Conservation (phyloP, 129 eudicot genomes). For the Helichrysum umbraculigerum region DNA sequence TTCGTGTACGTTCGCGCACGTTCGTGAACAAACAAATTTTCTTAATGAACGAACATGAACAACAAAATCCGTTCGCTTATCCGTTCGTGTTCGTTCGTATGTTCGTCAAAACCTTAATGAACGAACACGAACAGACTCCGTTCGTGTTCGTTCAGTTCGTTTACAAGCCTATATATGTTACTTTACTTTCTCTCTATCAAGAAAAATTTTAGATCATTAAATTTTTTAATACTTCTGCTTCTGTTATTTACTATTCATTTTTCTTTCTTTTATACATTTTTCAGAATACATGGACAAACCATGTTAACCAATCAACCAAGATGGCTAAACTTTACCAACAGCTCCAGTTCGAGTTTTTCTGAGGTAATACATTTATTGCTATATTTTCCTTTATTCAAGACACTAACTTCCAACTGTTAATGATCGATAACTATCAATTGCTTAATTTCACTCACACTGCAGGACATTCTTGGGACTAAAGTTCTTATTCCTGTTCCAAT, state of each 20-base stretch:
- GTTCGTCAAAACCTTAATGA: no score
- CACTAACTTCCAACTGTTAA: neutral
- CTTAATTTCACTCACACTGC: constrained; percentile 10
- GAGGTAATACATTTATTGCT: constrained; percentile 31
- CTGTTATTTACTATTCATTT: no score
- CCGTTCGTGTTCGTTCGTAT: no score
- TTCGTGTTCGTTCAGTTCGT: no score
- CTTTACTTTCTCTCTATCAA: neutral
- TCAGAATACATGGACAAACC: constrained; percentile 65
- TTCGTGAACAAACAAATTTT: no score
- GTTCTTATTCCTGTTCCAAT: constrained; percentile 64
- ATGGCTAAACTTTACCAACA: constrained; percentile 70
- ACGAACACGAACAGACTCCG: no score
- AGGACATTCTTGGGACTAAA: constrained; percentile 70
- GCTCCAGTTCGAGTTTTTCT: constrained; percentile 36
- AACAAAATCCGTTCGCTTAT: no score
- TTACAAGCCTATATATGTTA: no score
- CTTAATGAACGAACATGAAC: no score
- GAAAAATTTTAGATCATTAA: neutral
- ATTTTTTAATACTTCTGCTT: neutral
- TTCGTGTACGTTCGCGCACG: no score
- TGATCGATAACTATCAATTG: neutral
- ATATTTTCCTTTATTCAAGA: neutral
- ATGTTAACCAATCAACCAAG: constrained; percentile 64
- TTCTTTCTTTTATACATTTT: no score